Base-by-base conservation (phyloP, 106 monocot genomes). In the Posidonia australis region DNA sequence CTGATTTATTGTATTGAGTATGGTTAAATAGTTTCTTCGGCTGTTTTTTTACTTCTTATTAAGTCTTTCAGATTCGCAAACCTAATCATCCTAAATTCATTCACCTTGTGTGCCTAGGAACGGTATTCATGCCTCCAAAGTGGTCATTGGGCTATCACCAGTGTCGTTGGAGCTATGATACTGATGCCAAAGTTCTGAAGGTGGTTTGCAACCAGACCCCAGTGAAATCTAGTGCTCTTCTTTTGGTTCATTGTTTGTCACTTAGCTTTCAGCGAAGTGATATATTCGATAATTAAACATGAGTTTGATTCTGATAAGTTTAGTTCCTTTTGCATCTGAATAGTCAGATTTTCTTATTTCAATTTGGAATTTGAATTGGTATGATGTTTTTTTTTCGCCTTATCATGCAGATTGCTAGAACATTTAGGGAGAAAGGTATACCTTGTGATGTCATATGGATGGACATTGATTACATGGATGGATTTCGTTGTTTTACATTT, bases 401-500 rank as follows among this genome's bases (percentile, higher is more conserved):
- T 36, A 61, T 61, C 20, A 36, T 58, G 58, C 82, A 96, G 94
- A 82, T 87, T 78, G 87, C 90, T 58, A 80, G 72, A 71, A 90
- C 84, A 79, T 98, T 98, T 77, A 79, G 87, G 21, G 80, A 98
- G 67, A 98, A 85, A 74, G 51, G 59, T 43, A 90, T 98, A 77
- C 96, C 96, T 49, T 90, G 96, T 81, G 96, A 98, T 83, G 96
- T 85, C 16, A 79, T 98, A 72, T 98, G 90, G 96, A 98, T 98
- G 96, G 96, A 98, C 62, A 98, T 98, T 56, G 96, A 98, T 74
- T 98, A 98, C 71, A 98, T 98, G 96, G 90, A 98, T 87, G 96
- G 96, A 32, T 98, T 90, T 66, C 81, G 80, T 54, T 90, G 96
- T 64, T 98, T 98, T 69, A 98, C 96, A 16, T 98, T 98, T 83